A percentile compares a stretch with the other conserved stretches of the same genome.
Evolutionary conservation across 768 basidiomycete species (phyloP).

Genomic region (Tylopilus intermedius): DNA sequence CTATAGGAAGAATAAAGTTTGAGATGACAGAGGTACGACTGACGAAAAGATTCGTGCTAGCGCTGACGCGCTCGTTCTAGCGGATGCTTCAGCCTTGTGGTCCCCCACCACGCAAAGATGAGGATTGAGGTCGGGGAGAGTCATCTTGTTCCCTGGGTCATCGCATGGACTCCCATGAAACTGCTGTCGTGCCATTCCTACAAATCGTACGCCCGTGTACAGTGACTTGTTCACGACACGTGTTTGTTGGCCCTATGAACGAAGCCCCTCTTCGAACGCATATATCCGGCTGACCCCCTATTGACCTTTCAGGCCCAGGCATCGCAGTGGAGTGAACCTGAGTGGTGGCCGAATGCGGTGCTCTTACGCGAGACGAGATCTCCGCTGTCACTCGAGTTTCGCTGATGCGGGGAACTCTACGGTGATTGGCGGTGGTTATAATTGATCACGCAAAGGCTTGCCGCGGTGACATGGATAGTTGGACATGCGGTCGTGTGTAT

Average conservation of each 20-base stretch:
- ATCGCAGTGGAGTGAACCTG: background rate
- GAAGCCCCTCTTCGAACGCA: background rate
- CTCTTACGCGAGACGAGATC: background rate
- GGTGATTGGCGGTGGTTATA: background rate
- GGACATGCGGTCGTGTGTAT: background rate
- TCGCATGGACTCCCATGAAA: no score
- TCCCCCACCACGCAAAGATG: slow-evolving; percentile 85
- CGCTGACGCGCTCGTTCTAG: slow-evolving; percentile 37
- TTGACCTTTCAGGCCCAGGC: background rate
- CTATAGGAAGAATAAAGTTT: slow-evolving; percentile 83
- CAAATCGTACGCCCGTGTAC: background rate
- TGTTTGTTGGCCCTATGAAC: background rate
- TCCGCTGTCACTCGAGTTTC: background rate
- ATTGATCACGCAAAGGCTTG: background rate
- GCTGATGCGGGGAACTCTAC: background rate
- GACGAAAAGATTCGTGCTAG: slow-evolving; percentile 1
- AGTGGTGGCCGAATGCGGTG: background rate
- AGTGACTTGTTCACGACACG: background rate
- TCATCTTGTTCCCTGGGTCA: background rate
- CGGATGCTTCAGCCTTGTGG: slow-evolving; percentile 94
- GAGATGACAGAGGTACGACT: slow-evolving; percentile 87
- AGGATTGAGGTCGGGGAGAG: slow-evolving; percentile 41
- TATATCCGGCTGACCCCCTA: background rate
- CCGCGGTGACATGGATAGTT: background rate
- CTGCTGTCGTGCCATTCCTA: background rate